Evolutionary conservation across 331 rosid species (phyloP).

Genomic region (Erythrophleum ivorense): DNA sequence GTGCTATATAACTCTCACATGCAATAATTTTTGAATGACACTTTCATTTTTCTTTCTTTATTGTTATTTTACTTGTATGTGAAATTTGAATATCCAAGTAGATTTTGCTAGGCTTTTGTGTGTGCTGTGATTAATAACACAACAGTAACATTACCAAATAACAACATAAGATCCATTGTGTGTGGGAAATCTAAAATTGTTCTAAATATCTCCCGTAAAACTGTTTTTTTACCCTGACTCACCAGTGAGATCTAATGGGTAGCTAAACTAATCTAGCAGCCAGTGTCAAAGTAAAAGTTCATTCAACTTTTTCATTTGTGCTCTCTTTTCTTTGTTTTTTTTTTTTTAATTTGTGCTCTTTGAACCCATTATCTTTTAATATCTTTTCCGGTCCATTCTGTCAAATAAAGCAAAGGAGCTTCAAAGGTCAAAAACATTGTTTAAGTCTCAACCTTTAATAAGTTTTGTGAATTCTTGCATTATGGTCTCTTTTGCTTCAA

Average conservation of each 20-base stretch:
- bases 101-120: slow-evolving; percentile 4
- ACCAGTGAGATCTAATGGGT: neutral
- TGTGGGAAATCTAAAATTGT: neutral
- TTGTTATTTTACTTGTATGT: neutral
- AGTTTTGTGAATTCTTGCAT: slow-evolving; percentile 7
- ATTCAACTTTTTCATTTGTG: neutral
- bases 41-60: neutral
- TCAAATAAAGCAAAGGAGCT: neutral
- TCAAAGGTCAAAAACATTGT: slow-evolving; percentile 24
- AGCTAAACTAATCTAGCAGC: neutral
- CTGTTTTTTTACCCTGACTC: neutral
- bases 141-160: neutral
- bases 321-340: neutral
- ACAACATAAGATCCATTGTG: neutral
- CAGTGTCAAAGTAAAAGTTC: neutral
- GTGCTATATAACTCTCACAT: neutral
- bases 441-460: neutral
- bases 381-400: neutral
- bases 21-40: neutral
- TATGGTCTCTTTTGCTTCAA: neutral
- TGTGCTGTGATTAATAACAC: neutral
- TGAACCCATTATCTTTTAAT: neutral
- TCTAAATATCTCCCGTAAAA: neutral
- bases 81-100: neutral
- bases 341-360: neutral